Conservation (phyloP, 2,329 filamentous ascomycete genomes). For the Scolecobasidium constrictum region DNA sequence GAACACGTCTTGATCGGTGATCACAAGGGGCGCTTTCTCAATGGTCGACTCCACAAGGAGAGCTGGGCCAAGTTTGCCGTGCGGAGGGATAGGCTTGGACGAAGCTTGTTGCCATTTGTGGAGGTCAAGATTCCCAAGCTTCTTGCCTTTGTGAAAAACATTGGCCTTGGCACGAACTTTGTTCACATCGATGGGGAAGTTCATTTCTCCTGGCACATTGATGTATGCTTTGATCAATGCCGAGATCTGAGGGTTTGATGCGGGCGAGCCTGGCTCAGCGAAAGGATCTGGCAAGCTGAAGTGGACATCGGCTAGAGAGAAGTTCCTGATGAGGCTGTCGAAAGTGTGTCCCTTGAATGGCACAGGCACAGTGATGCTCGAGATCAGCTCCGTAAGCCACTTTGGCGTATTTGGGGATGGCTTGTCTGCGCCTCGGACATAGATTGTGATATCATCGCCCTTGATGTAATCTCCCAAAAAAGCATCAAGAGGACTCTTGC, state of each 20-base stretch:
- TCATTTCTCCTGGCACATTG: constrained; percentile 72
- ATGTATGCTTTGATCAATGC: constrained; percentile 74
- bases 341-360: constrained; percentile 74
- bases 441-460: constrained; percentile 67
- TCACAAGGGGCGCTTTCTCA: constrained; percentile 66
- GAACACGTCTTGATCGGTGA: constrained; percentile 72
- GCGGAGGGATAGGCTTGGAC: constrained; percentile 56
- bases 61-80: constrained; percentile 42
- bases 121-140: constrained; percentile 73
- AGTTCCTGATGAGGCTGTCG: constrained; percentile 76
- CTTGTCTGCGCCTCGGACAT: constrained; percentile 66
- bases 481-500: constrained; percentile 73
- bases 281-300: constrained; percentile 75
- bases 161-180: constrained; percentile 67
- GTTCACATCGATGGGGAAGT: constrained; percentile 70
- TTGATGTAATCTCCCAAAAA: constrained; percentile 74
- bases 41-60: constrained; percentile 69
- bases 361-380: constrained; percentile 71
- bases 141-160: constrained; percentile 65
- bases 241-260: constrained; percentile 67
- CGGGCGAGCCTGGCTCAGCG: constrained; percentile 63
- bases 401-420: constrained; percentile 57
- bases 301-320: constrained; percentile 74
- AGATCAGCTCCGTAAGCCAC: constrained; percentile 74
- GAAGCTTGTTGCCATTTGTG: constrained; percentile 74